A percentile compares a stretch with the other conserved stretches of the same genome.
phyloP scores from a whole-genome alignment of 768 basidiomycete species.

The Thelephora ganbajun region DNA sequence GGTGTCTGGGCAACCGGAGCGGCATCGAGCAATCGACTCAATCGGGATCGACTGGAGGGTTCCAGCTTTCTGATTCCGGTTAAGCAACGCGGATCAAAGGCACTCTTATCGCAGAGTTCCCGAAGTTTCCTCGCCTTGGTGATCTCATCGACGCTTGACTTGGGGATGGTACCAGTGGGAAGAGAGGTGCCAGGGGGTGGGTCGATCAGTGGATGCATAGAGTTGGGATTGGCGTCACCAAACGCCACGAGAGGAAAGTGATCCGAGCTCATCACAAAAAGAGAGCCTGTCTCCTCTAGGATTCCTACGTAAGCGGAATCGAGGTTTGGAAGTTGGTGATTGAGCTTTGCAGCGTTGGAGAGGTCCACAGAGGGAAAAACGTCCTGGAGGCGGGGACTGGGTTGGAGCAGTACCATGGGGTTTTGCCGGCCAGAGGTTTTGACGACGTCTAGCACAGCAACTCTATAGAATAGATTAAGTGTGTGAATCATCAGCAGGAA shows the following conservation, averaged over 20 bases:
- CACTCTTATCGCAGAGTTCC: conserved; percentile 24
- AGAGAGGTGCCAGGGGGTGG: conserved; percentile 16
- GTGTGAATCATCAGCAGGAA: neutral
- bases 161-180: conserved; percentile 18
- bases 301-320: conserved; percentile 74
- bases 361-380: conserved; percentile 40
- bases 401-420: conserved; percentile 80
- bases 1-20: conserved; percentile 22
- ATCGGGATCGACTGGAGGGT: conserved; percentile 24
- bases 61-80: conserved; percentile 47
- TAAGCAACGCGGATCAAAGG: conserved; percentile 39
- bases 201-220: conserved; percentile 18
- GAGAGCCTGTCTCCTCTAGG: conserved; percentile 52
- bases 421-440: conserved; percentile 29
- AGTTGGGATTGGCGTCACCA: conserved; percentile 25
- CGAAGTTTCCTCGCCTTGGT: conserved; percentile 29
- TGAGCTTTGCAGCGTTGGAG: conserved; percentile 16
- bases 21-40: conserved; percentile 46
- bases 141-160: conserved; percentile 28
- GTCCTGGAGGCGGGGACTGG: conserved; percentile 61
- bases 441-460: conserved; percentile 73
- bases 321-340: conserved; percentile 31
- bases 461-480: conserved; percentile 27
- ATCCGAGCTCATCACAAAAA: conserved; percentile 77
- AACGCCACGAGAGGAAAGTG: conserved; percentile 76